Percentiles rank a stretch among this genome's conserved stretches.
Conservation (phyloP, 805 yeast species). For the Cephaloascus fragrans region DNA sequence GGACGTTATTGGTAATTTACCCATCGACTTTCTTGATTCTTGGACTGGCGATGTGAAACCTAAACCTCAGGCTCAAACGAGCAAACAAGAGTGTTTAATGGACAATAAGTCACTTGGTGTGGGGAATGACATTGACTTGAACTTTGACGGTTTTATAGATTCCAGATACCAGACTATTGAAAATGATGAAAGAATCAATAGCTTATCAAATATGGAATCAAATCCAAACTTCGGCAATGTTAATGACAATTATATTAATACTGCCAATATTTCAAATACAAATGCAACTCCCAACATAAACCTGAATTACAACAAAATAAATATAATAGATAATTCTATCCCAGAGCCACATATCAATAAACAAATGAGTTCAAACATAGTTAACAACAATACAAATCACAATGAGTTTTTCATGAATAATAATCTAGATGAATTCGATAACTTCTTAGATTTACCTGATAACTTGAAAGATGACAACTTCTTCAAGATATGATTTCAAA, state of each 20-base stretch:
- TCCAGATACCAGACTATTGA: neutral
- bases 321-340: too few species aligned
- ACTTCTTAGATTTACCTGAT: neutral
- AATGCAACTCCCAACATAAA: neutral
- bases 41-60: too few species aligned
- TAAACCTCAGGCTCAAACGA: neutral
- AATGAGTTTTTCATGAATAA: neutral
- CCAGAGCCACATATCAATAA: too few species aligned
- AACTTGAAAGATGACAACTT: neutral
- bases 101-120: neutral
- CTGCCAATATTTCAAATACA: neutral
- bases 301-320: too few species aligned
- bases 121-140: neutral
- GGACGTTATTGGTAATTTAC: neutral
- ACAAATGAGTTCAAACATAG: neutral
- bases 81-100: too few species aligned
- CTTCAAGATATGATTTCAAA: neutral
- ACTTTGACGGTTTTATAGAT: neutral
- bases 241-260: neutral
- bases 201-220: neutral
- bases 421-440: neutral
- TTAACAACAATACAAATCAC: neutral
- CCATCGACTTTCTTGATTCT: neutral
- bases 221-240: neutral
- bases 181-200: neutral